Evolutionary conservation across 345 rosid genomes (phyloP), one percentile per base, ranked within the genome.

Genomic region (Rubroshorea leprosula): DNA sequence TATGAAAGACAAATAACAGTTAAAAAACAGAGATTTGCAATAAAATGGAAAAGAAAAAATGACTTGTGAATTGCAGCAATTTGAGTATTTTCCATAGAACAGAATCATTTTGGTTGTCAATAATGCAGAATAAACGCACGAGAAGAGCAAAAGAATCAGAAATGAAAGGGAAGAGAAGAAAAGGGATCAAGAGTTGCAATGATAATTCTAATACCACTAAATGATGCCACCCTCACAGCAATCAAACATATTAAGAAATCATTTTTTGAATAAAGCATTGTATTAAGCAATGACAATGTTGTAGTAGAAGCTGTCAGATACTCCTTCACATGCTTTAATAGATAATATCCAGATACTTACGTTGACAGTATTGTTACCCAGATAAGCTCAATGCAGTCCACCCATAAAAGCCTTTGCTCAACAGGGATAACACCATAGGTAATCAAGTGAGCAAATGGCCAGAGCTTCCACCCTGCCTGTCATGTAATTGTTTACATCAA

Each of bases 391-490:
- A 91, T 75, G 38, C 90, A 91, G 51, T 88, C 98, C 51, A 91
- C 95, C 98, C 98, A 91, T 59, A 91, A 95, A 74, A 91, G 96
- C 75, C 96, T 78, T 65, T 91, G 95, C 18, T 86, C 96, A 48
- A 88, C 69, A 59, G 90, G 96, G 61, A 91, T 71, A 18, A 88
- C 64, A 24, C 96, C 90, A 51, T 84, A 88, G 0, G 98, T 91
- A 62, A 88, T 76, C 64, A 91, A 64, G 61, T 88, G 98, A 60
- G 96, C 95, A 70, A 90, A 84, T 45, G 96, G 96, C 98, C 98
- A 88, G 38, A 91, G 90, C 72, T 85, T 91, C 96, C 96, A 91
- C 26, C 95, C 96, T 21, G 95, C 95, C 95, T 91, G 17, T 20
- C 3, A 15, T 1, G 18, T 5, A 44, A 19, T 18, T 38, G 6